A percentile compares a stretch with the other conserved stretches of the same genome.
Conservation (phyloP, 768 basidiomycete species). For the Lyophyllum shimeji region DNA sequence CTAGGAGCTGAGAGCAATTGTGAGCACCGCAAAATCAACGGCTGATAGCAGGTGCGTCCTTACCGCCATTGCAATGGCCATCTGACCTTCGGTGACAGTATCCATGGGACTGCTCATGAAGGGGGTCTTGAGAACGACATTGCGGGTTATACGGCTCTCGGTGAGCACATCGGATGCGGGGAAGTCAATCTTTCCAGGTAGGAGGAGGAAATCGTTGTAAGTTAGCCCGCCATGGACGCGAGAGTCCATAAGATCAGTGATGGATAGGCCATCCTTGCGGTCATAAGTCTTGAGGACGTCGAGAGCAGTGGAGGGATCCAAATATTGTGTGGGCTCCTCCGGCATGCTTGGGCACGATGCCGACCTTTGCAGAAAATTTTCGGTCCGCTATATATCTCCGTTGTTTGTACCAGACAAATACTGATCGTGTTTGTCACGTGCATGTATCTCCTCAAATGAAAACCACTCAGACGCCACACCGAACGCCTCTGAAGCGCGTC, state of each 20-base stretch:
- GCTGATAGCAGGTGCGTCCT: conserved; percentile 28
- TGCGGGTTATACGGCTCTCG: conserved; percentile 87
- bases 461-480: conserved; percentile 50
- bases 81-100: conserved; percentile 94
- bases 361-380: conserved; percentile 15
- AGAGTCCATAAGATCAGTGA: conserved; percentile 86
- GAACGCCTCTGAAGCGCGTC: conserved; percentile 84
- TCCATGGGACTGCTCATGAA: conserved; percentile 99
- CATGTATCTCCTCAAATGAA: conserved; percentile 15
- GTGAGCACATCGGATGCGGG: conserved; percentile 75
- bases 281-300: conserved; percentile 73
- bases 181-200: conserved; percentile 97
- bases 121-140: conserved; percentile 90
- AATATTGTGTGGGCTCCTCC: conserved; percentile 30
- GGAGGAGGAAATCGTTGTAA: conserved; percentile 94
- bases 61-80: conserved; percentile 93
- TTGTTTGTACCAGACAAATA: conserved; percentile 17
- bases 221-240: conserved; percentile 87
- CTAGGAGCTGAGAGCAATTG: conserved; percentile 62
- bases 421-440: conserved; percentile 13
- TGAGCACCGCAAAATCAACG: conserved; percentile 8
- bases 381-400: conserved; percentile 10
- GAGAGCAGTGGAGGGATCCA: conserved; percentile 73
- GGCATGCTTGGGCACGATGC: conserved; percentile 21
- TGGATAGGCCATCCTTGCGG: conserved; percentile 78